Evolutionary conservation across 257 asterid genomes (phyloP).

Genomic region (Solanum sparsipilum): DNA sequence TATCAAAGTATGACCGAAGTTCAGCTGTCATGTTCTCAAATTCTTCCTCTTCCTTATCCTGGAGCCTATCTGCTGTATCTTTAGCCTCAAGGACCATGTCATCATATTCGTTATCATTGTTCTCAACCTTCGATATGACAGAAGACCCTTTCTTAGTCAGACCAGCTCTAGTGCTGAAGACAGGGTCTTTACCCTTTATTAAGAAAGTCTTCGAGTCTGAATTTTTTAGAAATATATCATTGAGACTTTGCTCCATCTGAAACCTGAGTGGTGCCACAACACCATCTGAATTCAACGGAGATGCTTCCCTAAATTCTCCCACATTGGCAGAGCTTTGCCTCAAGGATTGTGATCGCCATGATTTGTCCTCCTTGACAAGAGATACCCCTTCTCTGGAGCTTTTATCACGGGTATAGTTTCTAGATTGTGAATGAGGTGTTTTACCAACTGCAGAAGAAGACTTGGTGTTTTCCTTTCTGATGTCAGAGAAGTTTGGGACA

Average conservation of each 20-base stretch:
- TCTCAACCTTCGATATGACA: slow-evolving; percentile 18
- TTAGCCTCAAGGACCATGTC: slow-evolving; percentile 38
- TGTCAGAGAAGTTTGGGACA: slow-evolving; percentile 70
- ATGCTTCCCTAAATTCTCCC: slow-evolving; percentile 29
- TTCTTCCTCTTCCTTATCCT: slow-evolving; percentile 36
- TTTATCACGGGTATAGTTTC: slow-evolving; percentile 54
- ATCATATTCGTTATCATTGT: slow-evolving; percentile 34
- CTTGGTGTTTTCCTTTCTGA: slow-evolving; percentile 70
- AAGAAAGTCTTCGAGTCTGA: slow-evolving; percentile 40
- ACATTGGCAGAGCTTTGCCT: slow-evolving; percentile 49
- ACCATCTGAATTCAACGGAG: slow-evolving; percentile 39
- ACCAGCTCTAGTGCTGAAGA: slow-evolving; percentile 32
- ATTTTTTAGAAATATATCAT: slow-evolving; percentile 19
- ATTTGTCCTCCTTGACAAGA: slow-evolving; percentile 46
- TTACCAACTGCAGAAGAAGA: slow-evolving; percentile 51
- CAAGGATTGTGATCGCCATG: slow-evolving; percentile 42
- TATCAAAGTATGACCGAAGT: not conserved
- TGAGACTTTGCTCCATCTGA: not conserved
- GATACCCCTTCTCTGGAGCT: slow-evolving; percentile 41
- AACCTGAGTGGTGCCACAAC: slow-evolving; percentile 18
- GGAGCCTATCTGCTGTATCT: slow-evolving; percentile 27
- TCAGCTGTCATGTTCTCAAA: slow-evolving; percentile 20
- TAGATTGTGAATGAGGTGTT: slow-evolving; percentile 36
- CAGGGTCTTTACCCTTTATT: slow-evolving; percentile 47
- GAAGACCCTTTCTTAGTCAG: slow-evolving; percentile 32